Evolutionary conservation across 1,139 yeast species (phyloP).

Genomic region (Yamadazyma membranifaciens): DNA sequence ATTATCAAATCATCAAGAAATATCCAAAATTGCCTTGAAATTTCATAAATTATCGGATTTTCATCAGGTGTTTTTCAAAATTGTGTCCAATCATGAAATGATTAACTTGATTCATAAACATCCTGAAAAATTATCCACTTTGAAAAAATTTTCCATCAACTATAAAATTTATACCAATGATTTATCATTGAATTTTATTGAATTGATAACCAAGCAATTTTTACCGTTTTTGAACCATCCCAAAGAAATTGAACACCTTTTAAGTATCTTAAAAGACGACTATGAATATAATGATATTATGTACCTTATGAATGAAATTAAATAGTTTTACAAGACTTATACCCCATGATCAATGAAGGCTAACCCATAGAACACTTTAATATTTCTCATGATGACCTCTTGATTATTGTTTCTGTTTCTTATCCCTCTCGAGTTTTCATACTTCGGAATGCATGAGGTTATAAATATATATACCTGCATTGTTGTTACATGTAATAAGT

Average conservation of each 20-base stretch:
- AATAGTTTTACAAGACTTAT: constrained; percentile 1
- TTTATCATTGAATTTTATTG: constrained; percentile 1
- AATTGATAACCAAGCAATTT: constrained; percentile 1
- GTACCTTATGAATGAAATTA: constrained; percentile 5
- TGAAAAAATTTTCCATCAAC: constrained; percentile 10
- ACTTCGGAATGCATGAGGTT: too few relatives aligned
- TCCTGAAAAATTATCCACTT: constrained; percentile 3
- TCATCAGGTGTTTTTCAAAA: constrained; percentile 8
- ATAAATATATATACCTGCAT: too few relatives aligned
- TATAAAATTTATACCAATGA: constrained; percentile 8
- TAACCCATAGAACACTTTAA: too few relatives aligned
- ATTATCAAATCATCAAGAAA: constrained; percentile 15
- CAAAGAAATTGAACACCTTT: not conserved
- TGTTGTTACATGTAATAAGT: too few relatives aligned
- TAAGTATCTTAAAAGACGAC: constrained; percentile 1
- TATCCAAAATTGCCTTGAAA: constrained; percentile 4
- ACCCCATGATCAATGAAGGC: too few relatives aligned
- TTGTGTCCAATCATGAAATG: constrained; percentile 4
- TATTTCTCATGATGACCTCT: too few relatives aligned
- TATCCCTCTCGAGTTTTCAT: too few relatives aligned
- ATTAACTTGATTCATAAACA: constrained; percentile 1
- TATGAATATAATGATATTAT: constrained; percentile 10
- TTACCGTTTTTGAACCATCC: constrained; percentile 5
- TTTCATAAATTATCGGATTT: constrained; percentile 7
- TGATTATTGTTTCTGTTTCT: too few relatives aligned